Evolutionary conservation across 108 stramenopile genomes (phyloP), one percentile per base, ranked within the genome.

Genomic region (Poteriospumella lacustris): DNA sequence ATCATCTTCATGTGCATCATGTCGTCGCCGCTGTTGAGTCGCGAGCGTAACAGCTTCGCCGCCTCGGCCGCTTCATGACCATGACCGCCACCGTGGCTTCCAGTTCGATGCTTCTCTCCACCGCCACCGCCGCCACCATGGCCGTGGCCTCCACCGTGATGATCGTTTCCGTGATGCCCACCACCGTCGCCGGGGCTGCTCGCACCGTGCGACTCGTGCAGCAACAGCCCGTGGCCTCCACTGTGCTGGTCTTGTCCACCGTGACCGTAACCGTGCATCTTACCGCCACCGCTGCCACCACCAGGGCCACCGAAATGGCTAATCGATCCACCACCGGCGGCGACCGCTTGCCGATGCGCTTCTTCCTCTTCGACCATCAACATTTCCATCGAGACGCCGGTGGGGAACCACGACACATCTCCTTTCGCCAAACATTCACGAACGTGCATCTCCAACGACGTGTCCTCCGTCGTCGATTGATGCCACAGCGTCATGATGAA

Each of bases 401-500:
- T 56, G 31, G 70, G 70, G 5, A 73, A 38, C 70, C 70, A 73
- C 26, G n/a, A 29, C 26, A 73, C 70, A 73, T 73, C 70, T 29
- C 24, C 33, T 19, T 42, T 42, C 5, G 43, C 70, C 41, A 73
- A 52, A 33, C 70, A 73, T 12, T 73, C 33, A 9, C 70, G 36
- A 34, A 73, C 70, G 70, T 42, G 36, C 9, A 73, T 44, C 12
- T 73, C 70, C 15, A 73, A 15, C 26, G 31, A 9, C 26, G 40
- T 73, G 31, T 73, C 70, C 36, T 73, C 44, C 3, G 15, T 5
- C 33, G 15, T n/a, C 5, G 5, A 3, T 73, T 73, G 70, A 26
- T 73, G 70, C 70, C 70, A 73, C 3, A 73, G 26, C 28, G 26
- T 73, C 12, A 73, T 9, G 33, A 73, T 56, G 31, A 42, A 73